Base-by-base conservation (phyloP, 2,329 filamentous ascomycete species). In the Neophaeococcomyces aloes region DNA sequence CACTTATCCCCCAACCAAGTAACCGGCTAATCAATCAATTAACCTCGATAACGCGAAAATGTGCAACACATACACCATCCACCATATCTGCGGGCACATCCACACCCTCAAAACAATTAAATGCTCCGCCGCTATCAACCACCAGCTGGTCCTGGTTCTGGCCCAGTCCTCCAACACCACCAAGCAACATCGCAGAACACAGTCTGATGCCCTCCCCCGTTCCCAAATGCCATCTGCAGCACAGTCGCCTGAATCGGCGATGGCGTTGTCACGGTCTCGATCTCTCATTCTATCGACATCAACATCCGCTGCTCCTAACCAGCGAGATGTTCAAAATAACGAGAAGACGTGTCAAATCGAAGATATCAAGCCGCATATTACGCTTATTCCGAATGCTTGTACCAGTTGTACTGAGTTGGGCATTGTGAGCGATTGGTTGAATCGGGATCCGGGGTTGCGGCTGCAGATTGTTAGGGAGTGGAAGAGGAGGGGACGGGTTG, bases 381-480 rank as follows among this genome's bases (percentile, higher is more conserved):
- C 15, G 8, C 31, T 42, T 6, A 35, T 25, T 30, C 39, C 39
- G 15, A 35, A 18, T 30, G 10, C 34, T 30, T 42, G 39, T 23
- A 19, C 33, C 11, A 14, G 14, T 7, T 42, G 39, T 23, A 31
- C 33, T 14, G 11, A 35, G 8, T 10, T n/a, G 7, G 30, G 19
- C 17, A 18, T 42, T 8, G 35, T 42, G 19, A 27, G 17, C 10
- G 31, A 27, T n/a, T 42, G 39, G 29, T 15, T 42, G 30, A 42
- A 42, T 11, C 4, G 19, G n/a, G 31, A 42, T 25, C 39, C 39
- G 3, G 30, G 7, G 18, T 34, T 42, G 18, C 13, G 31, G 19
- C 35, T 31, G 8, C 17, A 42, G 13, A 42, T 42, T 18, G 39
- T 42, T 5, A 34, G 27, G 19, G 39, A 42, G 19, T 42, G 39